Evolutionary conservation across 192 early-diverging fungal genomes (phyloP).

Genomic region (Rhizophlyctis rosea): DNA sequence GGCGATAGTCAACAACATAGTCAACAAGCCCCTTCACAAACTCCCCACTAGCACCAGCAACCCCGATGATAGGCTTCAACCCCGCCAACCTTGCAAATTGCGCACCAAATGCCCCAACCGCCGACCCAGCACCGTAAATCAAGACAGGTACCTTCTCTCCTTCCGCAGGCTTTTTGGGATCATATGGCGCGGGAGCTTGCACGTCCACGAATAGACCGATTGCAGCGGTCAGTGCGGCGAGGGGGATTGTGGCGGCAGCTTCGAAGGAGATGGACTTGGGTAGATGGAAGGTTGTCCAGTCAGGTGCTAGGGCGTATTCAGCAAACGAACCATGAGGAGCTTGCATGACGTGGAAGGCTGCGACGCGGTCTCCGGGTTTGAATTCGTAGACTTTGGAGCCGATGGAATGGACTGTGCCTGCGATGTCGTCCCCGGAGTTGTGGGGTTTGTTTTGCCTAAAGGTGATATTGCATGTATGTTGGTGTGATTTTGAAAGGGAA

Average conservation of each 20-base stretch:
- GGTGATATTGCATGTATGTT: too few relatives aligned
- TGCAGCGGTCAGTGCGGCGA: conserved; percentile 1
- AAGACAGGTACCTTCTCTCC: neutral
- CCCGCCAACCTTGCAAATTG: neutral
- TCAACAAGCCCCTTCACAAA: conserved; percentile 8
- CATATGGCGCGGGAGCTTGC: neutral
- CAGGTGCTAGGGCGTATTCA: too few relatives aligned
- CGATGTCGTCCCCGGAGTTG: neutral
- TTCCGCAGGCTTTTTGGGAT: neutral
- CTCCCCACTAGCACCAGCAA: neutral
- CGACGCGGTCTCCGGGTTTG: too few relatives aligned
- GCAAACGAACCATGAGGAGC: too few relatives aligned
- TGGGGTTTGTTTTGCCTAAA: too few relatives aligned
- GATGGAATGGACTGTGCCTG: neutral
- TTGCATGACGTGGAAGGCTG: too few relatives aligned
- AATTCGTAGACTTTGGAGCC: neutral
- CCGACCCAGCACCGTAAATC: neutral
- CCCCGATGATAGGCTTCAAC: conserved; percentile 4
- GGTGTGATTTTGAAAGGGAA: too few relatives aligned
- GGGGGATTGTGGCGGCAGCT: conserved; percentile 1
- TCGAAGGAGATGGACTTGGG: too few relatives aligned
- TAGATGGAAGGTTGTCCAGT: too few relatives aligned
- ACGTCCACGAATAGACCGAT: neutral
- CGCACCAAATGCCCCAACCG: conserved; percentile 3
- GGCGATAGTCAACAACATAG: conserved; percentile 1